A percentile compares a stretch with the other conserved stretches of the same genome.
Conservation (phyloP, 2,329 filamentous ascomycete species). For the Colletotrichum brevisporum region DNA sequence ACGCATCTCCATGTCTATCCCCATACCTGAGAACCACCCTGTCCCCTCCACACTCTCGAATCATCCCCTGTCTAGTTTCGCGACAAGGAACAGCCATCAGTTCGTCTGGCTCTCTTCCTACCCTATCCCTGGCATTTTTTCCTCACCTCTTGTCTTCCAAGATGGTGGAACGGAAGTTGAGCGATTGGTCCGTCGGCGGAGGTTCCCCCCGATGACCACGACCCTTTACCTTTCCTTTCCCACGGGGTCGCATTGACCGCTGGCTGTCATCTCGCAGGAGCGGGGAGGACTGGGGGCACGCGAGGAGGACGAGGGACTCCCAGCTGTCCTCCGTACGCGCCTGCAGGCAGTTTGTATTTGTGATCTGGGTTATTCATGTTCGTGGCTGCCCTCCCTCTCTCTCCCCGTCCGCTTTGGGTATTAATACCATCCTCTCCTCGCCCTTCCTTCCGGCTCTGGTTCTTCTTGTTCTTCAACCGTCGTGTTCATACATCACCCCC, state of each 20-base stretch:
- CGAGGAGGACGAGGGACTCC: background rate
- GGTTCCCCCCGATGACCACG: background rate
- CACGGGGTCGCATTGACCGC: slow-evolving; percentile 34
- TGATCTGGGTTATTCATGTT: slow-evolving; percentile 23
- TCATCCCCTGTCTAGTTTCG: slow-evolving; percentile 28
- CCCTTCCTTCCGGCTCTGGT: background rate
- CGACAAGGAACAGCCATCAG: slow-evolving; percentile 8
- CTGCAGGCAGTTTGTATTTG: slow-evolving; percentile 16
- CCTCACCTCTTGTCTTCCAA: slow-evolving; percentile 14
- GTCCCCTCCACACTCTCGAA: slow-evolving; percentile 1
- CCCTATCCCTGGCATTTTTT: too few relatives aligned
- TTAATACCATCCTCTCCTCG: slow-evolving; percentile 31
- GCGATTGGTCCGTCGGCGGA: slow-evolving; percentile 23
- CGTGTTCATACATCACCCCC: slow-evolving; percentile 33
- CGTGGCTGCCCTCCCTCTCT: background rate
- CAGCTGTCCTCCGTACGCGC: background rate
- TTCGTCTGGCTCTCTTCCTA: slow-evolving; percentile 1
- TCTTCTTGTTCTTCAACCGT: slow-evolving; percentile 12
- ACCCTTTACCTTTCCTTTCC: slow-evolving; percentile 13
- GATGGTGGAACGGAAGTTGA: slow-evolving; percentile 36
- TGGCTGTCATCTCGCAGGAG: slow-evolving; percentile 27
- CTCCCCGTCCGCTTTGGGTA: slow-evolving; percentile 11
- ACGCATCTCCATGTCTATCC: slow-evolving; percentile 38
- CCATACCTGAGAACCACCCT: slow-evolving; percentile 16
- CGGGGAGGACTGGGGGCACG: background rate